Evolutionary conservation across 371 early-diverging fungal species (phyloP).

Genomic region (Parasitella parasitica): DNA sequence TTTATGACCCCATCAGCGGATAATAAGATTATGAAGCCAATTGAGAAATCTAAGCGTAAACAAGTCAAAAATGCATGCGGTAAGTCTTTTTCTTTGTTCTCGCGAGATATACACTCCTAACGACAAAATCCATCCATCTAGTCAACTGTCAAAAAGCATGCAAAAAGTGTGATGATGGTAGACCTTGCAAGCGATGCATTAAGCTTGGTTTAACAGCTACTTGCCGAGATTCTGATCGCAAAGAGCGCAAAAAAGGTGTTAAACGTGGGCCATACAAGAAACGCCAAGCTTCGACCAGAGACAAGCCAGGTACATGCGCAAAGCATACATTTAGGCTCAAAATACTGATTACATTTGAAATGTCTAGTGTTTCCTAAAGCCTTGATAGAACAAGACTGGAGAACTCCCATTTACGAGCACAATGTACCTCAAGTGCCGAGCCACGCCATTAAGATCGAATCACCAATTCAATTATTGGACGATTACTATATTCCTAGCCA

Average conservation of each 20-base stretch:
- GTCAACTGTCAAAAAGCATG: constrained; percentile 92
- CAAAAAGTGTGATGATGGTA: constrained; percentile 88
- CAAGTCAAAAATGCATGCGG: constrained; percentile 42
- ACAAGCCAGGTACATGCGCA: constrained; percentile 15
- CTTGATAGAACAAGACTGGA: constrained; percentile 18
- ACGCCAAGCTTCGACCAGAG: constrained; percentile 26
- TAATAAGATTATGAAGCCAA: neutral
- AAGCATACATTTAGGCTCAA: neutral
- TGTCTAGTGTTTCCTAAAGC: constrained; percentile 20
- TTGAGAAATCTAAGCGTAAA: constrained; percentile 25
- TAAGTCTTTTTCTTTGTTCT: constrained; percentile 3
- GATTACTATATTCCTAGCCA: constrained; percentile 11
- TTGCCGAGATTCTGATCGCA: constrained; percentile 81
- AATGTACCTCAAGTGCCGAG: constrained; percentile 17
- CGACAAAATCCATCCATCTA: constrained; percentile 10
- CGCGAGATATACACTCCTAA: neutral
- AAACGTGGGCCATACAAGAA: constrained; percentile 85
- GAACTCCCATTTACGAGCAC: constrained; percentile 2
- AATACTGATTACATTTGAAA: neutral
- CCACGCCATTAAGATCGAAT: neutral
- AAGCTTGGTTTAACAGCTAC: constrained; percentile 70
- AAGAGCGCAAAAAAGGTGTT: constrained; percentile 82
- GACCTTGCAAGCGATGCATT: constrained; percentile 87
- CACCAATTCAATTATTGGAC: constrained; percentile 11
- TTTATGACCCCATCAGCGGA: neutral